These are phyloP conservation scores for Zhuliangozyma parablackwelliae DNA, from an alignment of 1,139 yeast genomes.

Conservation along the genomic window DNA sequence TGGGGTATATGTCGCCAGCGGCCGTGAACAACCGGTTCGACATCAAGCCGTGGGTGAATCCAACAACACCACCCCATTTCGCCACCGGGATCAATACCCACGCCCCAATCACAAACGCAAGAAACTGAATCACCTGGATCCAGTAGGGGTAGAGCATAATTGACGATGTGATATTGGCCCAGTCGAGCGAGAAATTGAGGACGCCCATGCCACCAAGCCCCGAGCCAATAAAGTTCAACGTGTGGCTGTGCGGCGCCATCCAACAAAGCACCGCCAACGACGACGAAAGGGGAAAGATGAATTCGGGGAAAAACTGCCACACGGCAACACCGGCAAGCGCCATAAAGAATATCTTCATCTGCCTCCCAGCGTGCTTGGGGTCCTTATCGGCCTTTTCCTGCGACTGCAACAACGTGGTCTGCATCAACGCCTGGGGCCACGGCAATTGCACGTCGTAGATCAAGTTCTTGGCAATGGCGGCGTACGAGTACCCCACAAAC, in stretches of 20 bases:
- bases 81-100: constrained; percentile 41
- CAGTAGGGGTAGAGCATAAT: constrained; percentile 44
- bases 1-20: constrained; percentile 34
- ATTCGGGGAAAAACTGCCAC: constrained; percentile 45
- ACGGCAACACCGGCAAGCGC: constrained; percentile 26
- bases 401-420: constrained; percentile 36
- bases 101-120: constrained; percentile 36
- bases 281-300: constrained; percentile 35
- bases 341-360: constrained; percentile 29
- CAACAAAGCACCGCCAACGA: constrained; percentile 42
- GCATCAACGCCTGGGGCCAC: constrained; percentile 49
- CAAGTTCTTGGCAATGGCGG: constrained; percentile 41
- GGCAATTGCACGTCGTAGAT: constrained; percentile 39
- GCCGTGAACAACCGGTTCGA: constrained; percentile 30
- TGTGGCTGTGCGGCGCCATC: constrained; percentile 36
- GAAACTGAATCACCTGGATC: constrained; percentile 40
- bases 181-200: constrained; percentile 38
- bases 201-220: constrained; percentile 46
- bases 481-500: constrained; percentile 45
- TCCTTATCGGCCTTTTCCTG: constrained; percentile 22
- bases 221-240: constrained; percentile 37
- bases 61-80: constrained; percentile 28
- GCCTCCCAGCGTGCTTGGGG: constrained; percentile 17
- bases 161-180: constrained; percentile 43
- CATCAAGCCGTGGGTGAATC: constrained; percentile 33